Conservation (phyloP, 2,329 filamentous ascomycete genomes). For the Fusarium vanettenii region DNA sequence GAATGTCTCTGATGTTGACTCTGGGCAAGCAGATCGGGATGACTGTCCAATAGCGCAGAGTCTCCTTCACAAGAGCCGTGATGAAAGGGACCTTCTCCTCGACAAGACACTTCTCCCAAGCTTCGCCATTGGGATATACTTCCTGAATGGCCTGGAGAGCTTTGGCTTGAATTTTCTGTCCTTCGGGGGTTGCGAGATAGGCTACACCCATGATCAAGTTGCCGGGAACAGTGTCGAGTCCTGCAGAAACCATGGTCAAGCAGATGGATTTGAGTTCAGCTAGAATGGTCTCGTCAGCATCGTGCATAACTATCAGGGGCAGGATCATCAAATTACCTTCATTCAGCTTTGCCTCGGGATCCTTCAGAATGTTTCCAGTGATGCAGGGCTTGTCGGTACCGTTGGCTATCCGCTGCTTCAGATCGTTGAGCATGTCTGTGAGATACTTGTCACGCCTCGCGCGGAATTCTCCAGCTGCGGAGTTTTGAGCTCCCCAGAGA, state of each 20-base stretch:
- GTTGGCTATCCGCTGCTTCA: constrained; percentile 53
- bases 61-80: constrained; percentile 82
- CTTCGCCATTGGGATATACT: constrained; percentile 77
- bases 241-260: constrained; percentile 84
- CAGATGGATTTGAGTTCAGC: constrained; percentile 85
- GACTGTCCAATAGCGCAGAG: constrained; percentile 81
- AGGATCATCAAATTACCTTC: constrained; percentile 39
- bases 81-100: constrained; percentile 84
- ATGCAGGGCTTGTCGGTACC: constrained; percentile 56
- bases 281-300: constrained; percentile 44
- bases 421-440: constrained; percentile 73
- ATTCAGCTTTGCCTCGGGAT: constrained; percentile 56
- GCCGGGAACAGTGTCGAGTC: constrained; percentile 83
- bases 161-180: constrained; percentile 76
- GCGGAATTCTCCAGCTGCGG: constrained; percentile 73
- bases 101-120: constrained; percentile 78
- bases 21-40: constrained; percentile 83
- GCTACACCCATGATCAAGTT: constrained; percentile 85
- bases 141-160: constrained; percentile 78
- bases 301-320: rapidly evolving
- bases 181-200: constrained; percentile 75
- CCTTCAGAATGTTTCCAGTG: constrained; percentile 65
- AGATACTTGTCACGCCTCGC: constrained; percentile 75
- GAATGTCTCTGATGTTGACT: constrained; percentile 77
- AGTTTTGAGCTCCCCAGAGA: constrained; percentile 70